Evolutionary conservation across 1,284 basidiomycete species (phyloP).

Genomic region (Pascua guehoae): DNA sequence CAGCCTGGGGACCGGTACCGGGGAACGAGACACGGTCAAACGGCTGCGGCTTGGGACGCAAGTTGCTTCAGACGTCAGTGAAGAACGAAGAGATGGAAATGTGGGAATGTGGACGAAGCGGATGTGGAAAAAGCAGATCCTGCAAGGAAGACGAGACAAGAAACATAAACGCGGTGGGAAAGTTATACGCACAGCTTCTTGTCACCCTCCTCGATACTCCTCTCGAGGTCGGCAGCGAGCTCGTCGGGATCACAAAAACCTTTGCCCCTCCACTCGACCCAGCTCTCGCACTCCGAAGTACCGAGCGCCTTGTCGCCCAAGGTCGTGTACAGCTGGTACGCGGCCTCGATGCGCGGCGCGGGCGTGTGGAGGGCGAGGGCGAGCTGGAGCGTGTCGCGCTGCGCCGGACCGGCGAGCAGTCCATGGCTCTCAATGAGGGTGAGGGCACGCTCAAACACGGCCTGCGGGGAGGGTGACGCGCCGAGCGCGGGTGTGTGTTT

Average conservation of each 20-base stretch:
- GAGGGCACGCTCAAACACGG: constrained; percentile 25
- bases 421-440: constrained; percentile 27
- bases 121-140: no score
- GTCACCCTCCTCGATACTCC: constrained; percentile 51
- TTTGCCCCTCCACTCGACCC: constrained; percentile 83
- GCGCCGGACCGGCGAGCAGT: constrained; percentile 31
- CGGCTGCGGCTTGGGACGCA: constrained; percentile 31
- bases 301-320: constrained; percentile 57
- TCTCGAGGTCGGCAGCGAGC: constrained; percentile 58
- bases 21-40: constrained; percentile 62
- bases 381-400: constrained; percentile 52
- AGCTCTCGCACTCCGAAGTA: constrained; percentile 61
- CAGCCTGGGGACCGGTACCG: constrained; percentile 56
- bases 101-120: constrained; percentile 49
- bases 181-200: no score
- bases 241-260: constrained; percentile 68
- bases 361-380: constrained; percentile 41
- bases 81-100: constrained; percentile 26
- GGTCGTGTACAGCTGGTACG: constrained; percentile 45
- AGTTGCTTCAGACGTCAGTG: no score
- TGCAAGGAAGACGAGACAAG: no score
- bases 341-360: constrained; percentile 42
- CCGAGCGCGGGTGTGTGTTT: constrained; percentile 42
- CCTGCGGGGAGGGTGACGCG: constrained; percentile 18
- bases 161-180: neutral